Evolutionary conservation across 208 protist genomes (phyloP), one percentile per base, ranked within the genome.

Genomic region (Phytomonas sp.): DNA sequence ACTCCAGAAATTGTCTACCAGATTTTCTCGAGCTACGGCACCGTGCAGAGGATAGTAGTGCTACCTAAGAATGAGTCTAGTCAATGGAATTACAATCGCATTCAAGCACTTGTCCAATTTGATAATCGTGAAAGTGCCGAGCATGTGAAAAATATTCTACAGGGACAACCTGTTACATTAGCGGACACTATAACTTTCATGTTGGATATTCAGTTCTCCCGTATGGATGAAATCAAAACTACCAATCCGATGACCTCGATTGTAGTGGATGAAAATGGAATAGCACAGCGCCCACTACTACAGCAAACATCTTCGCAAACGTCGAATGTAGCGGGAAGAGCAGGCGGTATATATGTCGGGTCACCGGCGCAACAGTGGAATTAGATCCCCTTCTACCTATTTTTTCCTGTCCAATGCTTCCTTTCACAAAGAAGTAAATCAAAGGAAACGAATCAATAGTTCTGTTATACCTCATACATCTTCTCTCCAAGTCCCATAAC

Each of bases 81-180:
- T 69, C 80, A 91, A 71, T 83, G 82, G 72, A 94, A 95, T 71
- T 87, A 95, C 80, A 94, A 95, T 79, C 86, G 92, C 52, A 83
- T 95, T 12, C 92, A 97, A 81, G 89, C 92, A 3, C 76, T 97
- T 36, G 92, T 97, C 33, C 92, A 97, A 79, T 97, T 97, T 69
- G 82, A 92, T 81, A 74, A 74, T 11, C 79, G 80, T 2, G 80
- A 83, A 68, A 85, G 81, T 3, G 89, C 92, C 7, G 92, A 94
- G 72, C 79, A 88, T 65, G 90, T 95, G 36, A 95, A 95, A 76
- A 94, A 90, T 73, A 92, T 87, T 31, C 73, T 97, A 29, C 92
- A 97, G 70, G 92, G 92, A 4, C 92, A 97, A 73, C 89, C 89
- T 29, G 92, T 97, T 16, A 94, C 87, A 12, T 81, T 97, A 56